Evolutionary conservation across 2,329 filamentous ascomycete genomes (phyloP).

Genomic region (Fusarium sp.): DNA sequence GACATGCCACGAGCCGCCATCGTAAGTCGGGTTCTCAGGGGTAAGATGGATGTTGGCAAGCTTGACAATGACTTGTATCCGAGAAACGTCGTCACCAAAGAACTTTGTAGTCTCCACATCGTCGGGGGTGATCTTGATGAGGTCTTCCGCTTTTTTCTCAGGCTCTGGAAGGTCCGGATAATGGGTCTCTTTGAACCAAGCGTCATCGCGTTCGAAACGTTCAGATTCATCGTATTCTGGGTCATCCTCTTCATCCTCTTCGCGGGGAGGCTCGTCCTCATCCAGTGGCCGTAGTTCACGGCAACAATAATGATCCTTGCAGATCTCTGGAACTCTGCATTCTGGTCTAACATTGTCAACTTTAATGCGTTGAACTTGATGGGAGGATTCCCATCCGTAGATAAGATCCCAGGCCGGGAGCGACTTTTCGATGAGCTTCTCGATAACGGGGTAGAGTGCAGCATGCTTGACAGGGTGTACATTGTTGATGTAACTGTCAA

Average conservation of each 20-base stretch:
- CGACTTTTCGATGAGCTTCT: conserved; percentile 56
- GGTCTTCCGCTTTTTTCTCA: not conserved
- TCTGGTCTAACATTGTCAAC: conserved; percentile 10
- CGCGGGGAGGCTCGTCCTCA: conserved; percentile 43
- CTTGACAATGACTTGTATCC: conserved; percentile 74
- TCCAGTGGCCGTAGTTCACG: conserved; percentile 20
- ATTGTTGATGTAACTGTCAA: conserved; percentile 68
- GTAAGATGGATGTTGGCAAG: conserved; percentile 72
- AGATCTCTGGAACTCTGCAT: conserved; percentile 43
- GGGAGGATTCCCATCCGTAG: conserved; percentile 51
- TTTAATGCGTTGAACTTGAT: conserved; percentile 46
- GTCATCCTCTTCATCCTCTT: conserved; percentile 32
- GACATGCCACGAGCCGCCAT: conserved; percentile 67
- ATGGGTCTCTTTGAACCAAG: conserved; percentile 51
- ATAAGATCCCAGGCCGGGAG: conserved; percentile 62
- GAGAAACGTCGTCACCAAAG: conserved; percentile 45
- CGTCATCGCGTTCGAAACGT: conserved; percentile 41
- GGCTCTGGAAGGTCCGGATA: conserved; percentile 19
- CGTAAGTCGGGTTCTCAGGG: conserved; percentile 68
- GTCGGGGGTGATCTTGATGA: conserved; percentile 27
- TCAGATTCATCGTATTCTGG: conserved; percentile 39
- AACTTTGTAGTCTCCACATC: conserved; percentile 49
- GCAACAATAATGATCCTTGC: conserved; percentile 4
- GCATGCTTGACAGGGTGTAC: conserved; percentile 60
- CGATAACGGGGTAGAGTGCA: conserved; percentile 57